Evolutionary conservation across 805 yeast species (phyloP).

Genomic region (Candida palmyrensis): DNA sequence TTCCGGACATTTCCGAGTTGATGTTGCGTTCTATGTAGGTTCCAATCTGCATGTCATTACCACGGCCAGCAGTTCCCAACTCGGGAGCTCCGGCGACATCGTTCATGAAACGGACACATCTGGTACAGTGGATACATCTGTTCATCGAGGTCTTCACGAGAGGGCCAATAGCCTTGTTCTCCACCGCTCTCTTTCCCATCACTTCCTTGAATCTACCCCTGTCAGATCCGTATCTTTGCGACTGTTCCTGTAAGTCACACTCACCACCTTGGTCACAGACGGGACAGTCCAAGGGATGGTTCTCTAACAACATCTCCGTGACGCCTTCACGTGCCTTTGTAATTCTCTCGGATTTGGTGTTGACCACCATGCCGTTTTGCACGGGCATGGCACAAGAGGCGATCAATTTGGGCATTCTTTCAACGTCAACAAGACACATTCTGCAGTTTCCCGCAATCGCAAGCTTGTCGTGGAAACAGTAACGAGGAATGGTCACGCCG

Average conservation of each 20-base stretch:
- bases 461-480: conserved; percentile 87
- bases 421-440: conserved; percentile 88
- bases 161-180: conserved; percentile 88
- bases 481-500: conserved; percentile 82
- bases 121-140: conserved; percentile 87
- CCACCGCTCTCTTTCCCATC: conserved; percentile 83
- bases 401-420: conserved; percentile 82
- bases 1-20: conserved; percentile 81
- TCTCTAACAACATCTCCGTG: conserved; percentile 80
- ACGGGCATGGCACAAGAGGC: conserved; percentile 93
- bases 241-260: conserved; percentile 87
- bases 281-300: conserved; percentile 91
- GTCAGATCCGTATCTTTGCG: conserved; percentile 77
- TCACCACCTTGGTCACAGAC: conserved; percentile 95
- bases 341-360: conserved; percentile 72
- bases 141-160: conserved; percentile 87
- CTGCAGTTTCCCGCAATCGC: conserved; percentile 92
- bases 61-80: conserved; percentile 84
- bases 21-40: conserved; percentile 82
- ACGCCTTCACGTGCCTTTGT: conserved; percentile 85
- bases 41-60: conserved; percentile 89
- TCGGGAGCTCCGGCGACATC: conserved; percentile 93
- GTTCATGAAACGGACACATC: conserved; percentile 85
- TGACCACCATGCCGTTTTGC: conserved; percentile 83
- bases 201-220: conserved; percentile 81